Evolutionary conservation across 202 grass and related monocot genomes (phyloP), one percentile per base, ranked within the genome.

Genomic region (Carex sylvatica): DNA sequence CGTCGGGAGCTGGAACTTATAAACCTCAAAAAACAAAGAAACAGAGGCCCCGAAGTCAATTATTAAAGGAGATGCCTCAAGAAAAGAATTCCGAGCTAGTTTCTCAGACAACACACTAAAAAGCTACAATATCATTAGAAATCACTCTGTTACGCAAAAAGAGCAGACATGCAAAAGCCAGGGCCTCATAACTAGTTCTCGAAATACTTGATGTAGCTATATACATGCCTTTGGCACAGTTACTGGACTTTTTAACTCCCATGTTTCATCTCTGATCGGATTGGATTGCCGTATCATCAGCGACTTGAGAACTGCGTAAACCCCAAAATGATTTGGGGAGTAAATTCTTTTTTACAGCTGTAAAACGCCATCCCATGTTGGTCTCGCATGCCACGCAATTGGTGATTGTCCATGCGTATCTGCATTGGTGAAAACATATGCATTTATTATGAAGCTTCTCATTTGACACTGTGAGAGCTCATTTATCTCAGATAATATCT

Each of bases 261-360:
- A 15, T 23, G 47, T 80, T 26, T 79, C 66, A 66, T 52, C 84
- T 64, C 44, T 83, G 54, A 73, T 66, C 70, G 26, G 74, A 75
- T 51, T 86, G 74, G 69, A 8, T 9, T 2, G 16, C n/a, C 0
- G 85, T 95, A 75, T 90, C 91, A 18, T 93, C 92, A 56, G 78
- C 84, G 44, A 93, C 80, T 55, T 91, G 80, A 26, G 91, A 88
- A 20, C 63, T 91, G 36, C 95, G 90, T 59, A 98, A 82, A n/a
- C 86, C 92, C 91, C 92, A 98, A 83, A 95, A 98, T 61, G 95
- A 98, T 86, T 88, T 93, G 0, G 92, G 95, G 62, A 91, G 83
- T 26, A 95, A 42, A 78, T 90, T 90, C 80, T 65, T 98, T 62
- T 85, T 88, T 31, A 81, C 82, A 2, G 83, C 80, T 14, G 83